Evolutionary conservation across 129 eudicot species (phyloP).

Genomic region (Kitagawia praeruptora): DNA sequence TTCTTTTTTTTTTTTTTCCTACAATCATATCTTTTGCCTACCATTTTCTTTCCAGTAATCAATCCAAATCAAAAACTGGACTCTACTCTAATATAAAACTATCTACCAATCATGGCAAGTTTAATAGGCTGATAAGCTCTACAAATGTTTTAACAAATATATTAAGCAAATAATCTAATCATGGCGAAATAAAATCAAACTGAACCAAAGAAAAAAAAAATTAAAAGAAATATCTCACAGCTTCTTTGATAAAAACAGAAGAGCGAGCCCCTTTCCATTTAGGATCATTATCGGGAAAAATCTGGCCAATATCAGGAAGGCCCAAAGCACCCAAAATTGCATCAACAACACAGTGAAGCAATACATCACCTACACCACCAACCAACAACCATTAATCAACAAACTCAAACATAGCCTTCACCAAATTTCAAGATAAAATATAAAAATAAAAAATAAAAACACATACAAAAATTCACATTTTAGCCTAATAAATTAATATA

Average conservation of each 20-base stretch:
- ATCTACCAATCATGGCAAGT: background rate
- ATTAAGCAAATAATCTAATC: background rate
- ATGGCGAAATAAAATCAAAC: background rate
- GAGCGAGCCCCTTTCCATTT: slow-evolving; percentile 99
- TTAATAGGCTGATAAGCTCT: background rate
- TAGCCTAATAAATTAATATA: no score
- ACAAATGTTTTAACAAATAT: background rate
- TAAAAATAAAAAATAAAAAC: background rate
- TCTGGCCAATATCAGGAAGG: slow-evolving; percentile 96
- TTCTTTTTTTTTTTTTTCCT: background rate
- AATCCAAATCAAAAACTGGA: background rate
- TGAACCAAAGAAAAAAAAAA: background rate
- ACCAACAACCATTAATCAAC: slow-evolving; percentile 7
- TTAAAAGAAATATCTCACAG: slow-evolving; percentile 43
- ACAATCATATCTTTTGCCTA: background rate
- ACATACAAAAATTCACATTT: no score
- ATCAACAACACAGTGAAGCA: slow-evolving; percentile 98
- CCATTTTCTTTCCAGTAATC: background rate
- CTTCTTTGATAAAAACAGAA: slow-evolving; percentile 89
- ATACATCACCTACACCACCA: slow-evolving; percentile 70
- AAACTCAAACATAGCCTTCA: background rate
- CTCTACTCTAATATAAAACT: background rate
- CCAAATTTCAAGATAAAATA: background rate
- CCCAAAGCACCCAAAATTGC: slow-evolving; percentile 99
- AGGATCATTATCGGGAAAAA: slow-evolving; percentile 93